These are phyloP conservation scores for Linnemannia schmuckeri DNA, from an alignment of 192 early-diverging fungal genomes.

Conservation along the genomic window DNA sequence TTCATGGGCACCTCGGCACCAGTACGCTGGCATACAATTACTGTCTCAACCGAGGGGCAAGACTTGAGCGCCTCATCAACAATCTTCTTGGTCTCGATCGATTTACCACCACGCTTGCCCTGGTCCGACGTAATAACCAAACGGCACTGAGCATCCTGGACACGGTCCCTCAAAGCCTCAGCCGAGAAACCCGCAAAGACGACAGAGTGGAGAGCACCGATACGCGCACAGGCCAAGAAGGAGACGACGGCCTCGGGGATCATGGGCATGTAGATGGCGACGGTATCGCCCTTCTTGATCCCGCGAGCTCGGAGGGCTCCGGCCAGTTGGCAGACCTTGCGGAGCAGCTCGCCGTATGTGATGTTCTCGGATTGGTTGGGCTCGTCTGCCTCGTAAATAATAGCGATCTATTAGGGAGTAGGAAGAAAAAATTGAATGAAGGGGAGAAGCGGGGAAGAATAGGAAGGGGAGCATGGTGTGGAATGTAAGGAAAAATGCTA, in stretches of 20 bases:
- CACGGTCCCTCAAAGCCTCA: slow-evolving; percentile 92
- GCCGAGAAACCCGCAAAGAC: slow-evolving; percentile 98
- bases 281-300: slow-evolving; percentile 92
- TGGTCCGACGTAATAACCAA: slow-evolving; percentile 95
- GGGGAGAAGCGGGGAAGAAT: not conserved
- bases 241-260: slow-evolving; percentile 93
- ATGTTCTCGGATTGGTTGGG: slow-evolving; percentile 82
- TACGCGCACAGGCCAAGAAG: slow-evolving; percentile 95
- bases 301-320: slow-evolving; percentile 88
- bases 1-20: slow-evolving; percentile 86
- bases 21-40: slow-evolving; percentile 93
- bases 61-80: slow-evolving; percentile 89
- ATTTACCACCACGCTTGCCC: slow-evolving; percentile 91
- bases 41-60: slow-evolving; percentile 84
- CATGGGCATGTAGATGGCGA: slow-evolving; percentile 99
- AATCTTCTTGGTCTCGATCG: slow-evolving; percentile 91
- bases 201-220: slow-evolving; percentile 93
- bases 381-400: slow-evolving; percentile 93
- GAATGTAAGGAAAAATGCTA: too few relatives aligned
- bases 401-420: slow-evolving; percentile 69
- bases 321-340: slow-evolving; percentile 86
- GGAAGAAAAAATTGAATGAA: not conserved
- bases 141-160: slow-evolving; percentile 83
- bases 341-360: slow-evolving; percentile 88
- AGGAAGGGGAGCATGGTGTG: not conserved